Percentiles rank a stretch among this genome's conserved stretches.
Conservation (phyloP, 2,329 filamentous ascomycete genomes). For the Penicillium verrucosum region DNA sequence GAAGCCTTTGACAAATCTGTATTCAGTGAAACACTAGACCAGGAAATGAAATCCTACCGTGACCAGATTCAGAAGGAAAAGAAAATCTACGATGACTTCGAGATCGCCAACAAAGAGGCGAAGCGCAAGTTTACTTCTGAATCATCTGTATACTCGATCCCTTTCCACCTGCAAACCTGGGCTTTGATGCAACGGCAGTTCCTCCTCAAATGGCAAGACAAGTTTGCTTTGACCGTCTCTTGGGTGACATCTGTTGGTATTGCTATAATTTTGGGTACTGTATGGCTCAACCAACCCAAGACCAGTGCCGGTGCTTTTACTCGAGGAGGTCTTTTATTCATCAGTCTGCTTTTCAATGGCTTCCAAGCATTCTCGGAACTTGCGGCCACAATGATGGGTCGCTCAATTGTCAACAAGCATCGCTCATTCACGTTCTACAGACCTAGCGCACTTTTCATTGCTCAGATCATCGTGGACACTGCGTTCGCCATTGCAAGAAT, state of each 20-base stretch:
- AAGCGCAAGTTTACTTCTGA: slow-evolving; percentile 70
- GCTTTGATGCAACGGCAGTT: slow-evolving; percentile 81
- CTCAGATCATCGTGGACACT: slow-evolving; percentile 75
- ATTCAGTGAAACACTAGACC: slow-evolving; percentile 54
- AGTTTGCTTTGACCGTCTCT: slow-evolving; percentile 69
- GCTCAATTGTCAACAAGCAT: slow-evolving; percentile 79
- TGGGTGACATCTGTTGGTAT: slow-evolving; percentile 71
- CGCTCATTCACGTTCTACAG: slow-evolving; percentile 78
- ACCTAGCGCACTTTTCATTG: slow-evolving; percentile 78
- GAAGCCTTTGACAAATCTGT: slow-evolving; percentile 67
- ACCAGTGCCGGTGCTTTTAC: slow-evolving; percentile 69
- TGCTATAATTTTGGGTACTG: slow-evolving; percentile 73
- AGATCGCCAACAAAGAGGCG: slow-evolving; percentile 69
- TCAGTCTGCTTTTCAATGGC: slow-evolving; percentile 78
- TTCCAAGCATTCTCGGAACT: slow-evolving; percentile 82
- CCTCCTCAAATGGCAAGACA: slow-evolving; percentile 80
- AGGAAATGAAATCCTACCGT: slow-evolving; percentile 69
- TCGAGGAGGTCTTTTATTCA: slow-evolving; percentile 77
- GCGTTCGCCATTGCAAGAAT: slow-evolving; percentile 70
- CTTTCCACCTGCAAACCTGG: slow-evolving; percentile 79
- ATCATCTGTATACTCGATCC: slow-evolving; percentile 76
- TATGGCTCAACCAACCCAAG: slow-evolving; percentile 68
- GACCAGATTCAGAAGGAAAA: slow-evolving; percentile 61
- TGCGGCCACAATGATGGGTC: slow-evolving; percentile 69
- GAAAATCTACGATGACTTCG: slow-evolving; percentile 71